phyloP scores from a whole-genome alignment of 192 early-diverging fungal genomes.

The Dissophora ornata region DNA sequence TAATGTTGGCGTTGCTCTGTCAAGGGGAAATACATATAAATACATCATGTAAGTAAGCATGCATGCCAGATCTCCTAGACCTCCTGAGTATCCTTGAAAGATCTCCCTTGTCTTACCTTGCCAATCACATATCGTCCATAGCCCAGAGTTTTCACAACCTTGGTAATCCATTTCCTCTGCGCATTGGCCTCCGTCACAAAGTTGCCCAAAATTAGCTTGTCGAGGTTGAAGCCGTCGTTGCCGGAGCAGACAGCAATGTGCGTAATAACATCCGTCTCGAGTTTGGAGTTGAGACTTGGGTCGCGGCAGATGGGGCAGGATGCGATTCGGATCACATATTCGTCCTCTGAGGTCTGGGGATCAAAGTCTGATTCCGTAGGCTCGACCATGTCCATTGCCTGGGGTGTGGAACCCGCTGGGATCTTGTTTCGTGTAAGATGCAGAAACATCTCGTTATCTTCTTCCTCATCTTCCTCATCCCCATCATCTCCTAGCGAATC shows the following conservation, averaged over 20 bases:
- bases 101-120: conserved; percentile 33
- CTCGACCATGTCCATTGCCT: conserved; percentile 31
- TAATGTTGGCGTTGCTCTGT: conserved; percentile 78
- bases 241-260: conserved; percentile 82
- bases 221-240: conserved; percentile 75
- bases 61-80: not conserved
- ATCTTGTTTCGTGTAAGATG: conserved; percentile 37
- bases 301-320: conserved; percentile 79
- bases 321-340: conserved; percentile 73
- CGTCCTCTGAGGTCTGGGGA: conserved; percentile 48
- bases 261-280: conserved; percentile 79
- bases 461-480: conserved; percentile 33
- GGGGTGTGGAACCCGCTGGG: not conserved
- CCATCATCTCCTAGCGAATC: conserved; percentile 12
- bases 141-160: conserved; percentile 73
- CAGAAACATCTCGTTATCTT: conserved; percentile 39
- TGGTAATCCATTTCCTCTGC: conserved; percentile 74
- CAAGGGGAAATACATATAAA: conserved; percentile 1
- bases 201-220: conserved; percentile 80
- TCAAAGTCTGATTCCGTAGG: conserved; percentile 49
- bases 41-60: too few relatives aligned
- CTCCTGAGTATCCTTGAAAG: not conserved
- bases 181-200: conserved; percentile 82
- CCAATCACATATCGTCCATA: conserved; percentile 73
- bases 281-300: conserved; percentile 61